Percentiles rank a stretch among this genome's conserved stretches.
Evolutionary conservation across 225 moss, liverwort and hornwort genomes (phyloP).

Genomic region (Sphagnum tenellum): DNA sequence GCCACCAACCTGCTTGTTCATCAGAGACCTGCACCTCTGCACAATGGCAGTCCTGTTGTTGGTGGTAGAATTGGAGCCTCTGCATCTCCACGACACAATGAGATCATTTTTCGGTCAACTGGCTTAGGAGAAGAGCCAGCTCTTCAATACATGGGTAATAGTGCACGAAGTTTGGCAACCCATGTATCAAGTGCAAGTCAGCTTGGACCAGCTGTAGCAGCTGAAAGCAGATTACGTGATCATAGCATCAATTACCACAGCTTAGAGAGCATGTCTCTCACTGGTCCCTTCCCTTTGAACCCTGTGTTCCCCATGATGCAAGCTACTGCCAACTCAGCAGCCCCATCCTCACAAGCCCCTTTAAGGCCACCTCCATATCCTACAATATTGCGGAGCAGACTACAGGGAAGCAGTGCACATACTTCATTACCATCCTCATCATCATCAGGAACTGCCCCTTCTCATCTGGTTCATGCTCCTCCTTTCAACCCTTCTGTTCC

Average conservation of each 20-base stretch:
- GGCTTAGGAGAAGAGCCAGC: conserved; percentile 45
- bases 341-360: conserved; percentile 39
- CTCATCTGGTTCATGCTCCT: conserved; percentile 41
- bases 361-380: conserved; percentile 71
- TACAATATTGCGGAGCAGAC: conserved; percentile 51
- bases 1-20: conserved; percentile 45
- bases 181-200: conserved; percentile 21
- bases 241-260: conserved; percentile 33
- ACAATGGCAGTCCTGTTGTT: conserved; percentile 25
- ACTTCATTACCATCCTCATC: conserved; percentile 40
- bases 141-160: conserved; percentile 32
- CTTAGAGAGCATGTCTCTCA: conserved; percentile 25
- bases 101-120: conserved; percentile 25
- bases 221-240: conserved; percentile 43
- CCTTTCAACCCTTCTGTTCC: conserved; percentile 47
- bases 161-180: conserved; percentile 27
- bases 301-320: conserved; percentile 32
- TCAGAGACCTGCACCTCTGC: conserved; percentile 31
- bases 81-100: conserved; percentile 46
- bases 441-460: conserved; percentile 62
- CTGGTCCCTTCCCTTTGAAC: conserved; percentile 23
- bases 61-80: conserved; percentile 43
- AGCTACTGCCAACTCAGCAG: conserved; percentile 14
- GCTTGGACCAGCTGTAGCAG: conserved; percentile 24
- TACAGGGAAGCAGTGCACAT: conserved; percentile 46